Base-by-base conservation (phyloP, 2,329 filamentous ascomycete genomes). In the Aphanoascus verrucosus region DNA sequence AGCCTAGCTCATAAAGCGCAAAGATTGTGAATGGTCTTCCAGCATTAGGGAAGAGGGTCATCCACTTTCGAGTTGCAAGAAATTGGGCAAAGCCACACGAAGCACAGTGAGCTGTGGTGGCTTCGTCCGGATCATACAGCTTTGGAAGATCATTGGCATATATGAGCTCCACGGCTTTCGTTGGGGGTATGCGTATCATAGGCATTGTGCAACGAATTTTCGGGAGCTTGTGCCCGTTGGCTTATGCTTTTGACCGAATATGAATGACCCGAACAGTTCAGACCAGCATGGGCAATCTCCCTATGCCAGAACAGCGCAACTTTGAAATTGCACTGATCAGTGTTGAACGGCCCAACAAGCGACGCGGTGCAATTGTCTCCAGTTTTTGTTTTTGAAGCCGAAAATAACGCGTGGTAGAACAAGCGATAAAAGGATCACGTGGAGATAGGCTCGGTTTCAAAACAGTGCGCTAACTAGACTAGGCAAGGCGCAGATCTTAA, bases 111-210 rank as follows among this genome's bases (percentile, higher is more conserved):
- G 15, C 14, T 14, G 49, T 51, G 11, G 28, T 44, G n/a, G 49
- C 49, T 44, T 51, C 49, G 19, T 28, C 41, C 37, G 49, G 38
- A n/a, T 51, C 49, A 37, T 51, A 51, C 14, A 51, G 14, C 15
- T 23, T 44, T 20, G 49, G 40, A 23, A 28, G 49, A 5, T 51
- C 49, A 37, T 44, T 51, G n/a, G 49, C 49, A 23, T 51, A 43
- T 14, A 51, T 44, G 40, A 51, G 40, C n/a, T 51, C 49, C 23
- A 51, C 49, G 23, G 40, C 49, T 15, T 37, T 51, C 5, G 49
- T 51, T 9, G 49, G 49, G 20, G 49, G 49, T 1, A 51, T 40
- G 2, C 40, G 49, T 19, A 44, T 51, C 17, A 44, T 12, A 44
- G 49, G 49, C 49, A 51, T 51, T 42, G n/a, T 40, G 38, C 20